Evolutionary conservation across 208 protist genomes (phyloP).

Genomic region (Leishmania lainsoni): DNA sequence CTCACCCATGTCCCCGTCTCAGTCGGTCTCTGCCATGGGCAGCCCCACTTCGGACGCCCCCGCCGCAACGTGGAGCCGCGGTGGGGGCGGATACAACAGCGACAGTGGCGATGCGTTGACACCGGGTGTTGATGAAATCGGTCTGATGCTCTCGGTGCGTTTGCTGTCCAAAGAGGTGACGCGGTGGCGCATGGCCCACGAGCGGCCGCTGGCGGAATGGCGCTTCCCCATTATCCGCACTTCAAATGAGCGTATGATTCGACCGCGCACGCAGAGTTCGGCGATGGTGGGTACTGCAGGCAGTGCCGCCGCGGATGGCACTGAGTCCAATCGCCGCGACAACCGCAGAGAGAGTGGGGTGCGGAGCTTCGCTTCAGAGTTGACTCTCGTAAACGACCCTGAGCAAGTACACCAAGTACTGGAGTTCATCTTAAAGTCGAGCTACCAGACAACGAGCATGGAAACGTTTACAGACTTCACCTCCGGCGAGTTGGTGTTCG

Average conservation of each 20-base stretch:
- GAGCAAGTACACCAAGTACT: conserved; percentile 65
- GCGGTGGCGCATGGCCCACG: conserved; percentile 34
- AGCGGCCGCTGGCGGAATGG: conserved; percentile 42
- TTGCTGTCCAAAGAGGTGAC: conserved; percentile 27
- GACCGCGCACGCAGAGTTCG: conserved; percentile 1
- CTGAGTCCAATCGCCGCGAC: conserved; percentile 1
- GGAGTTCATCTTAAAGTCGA: conserved; percentile 70
- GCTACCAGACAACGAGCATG: conserved; percentile 66
- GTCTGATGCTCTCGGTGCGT: conserved; percentile 38
- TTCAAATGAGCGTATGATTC: conserved; percentile 29
- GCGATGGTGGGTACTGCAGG: background rate
- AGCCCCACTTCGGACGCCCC: conserved; percentile 17
- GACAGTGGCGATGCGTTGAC: conserved; percentile 3
- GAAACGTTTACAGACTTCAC: conserved; percentile 68
- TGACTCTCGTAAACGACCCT: conserved; percentile 63
- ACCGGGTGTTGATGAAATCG: conserved; percentile 35
- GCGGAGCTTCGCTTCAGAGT: conserved; percentile 11
- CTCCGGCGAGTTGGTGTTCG: conserved; percentile 67
- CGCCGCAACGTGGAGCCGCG: conserved; percentile 3
- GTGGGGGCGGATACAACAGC: background rate
- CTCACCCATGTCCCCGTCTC: conserved; percentile 20
- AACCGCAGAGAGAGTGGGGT: background rate
- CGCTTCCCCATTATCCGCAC: conserved; percentile 44
- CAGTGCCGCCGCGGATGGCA: background rate
- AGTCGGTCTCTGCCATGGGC: conserved; percentile 11